Conservation (phyloP, 768 basidiomycete species). For the Auricularia sp. region DNA sequence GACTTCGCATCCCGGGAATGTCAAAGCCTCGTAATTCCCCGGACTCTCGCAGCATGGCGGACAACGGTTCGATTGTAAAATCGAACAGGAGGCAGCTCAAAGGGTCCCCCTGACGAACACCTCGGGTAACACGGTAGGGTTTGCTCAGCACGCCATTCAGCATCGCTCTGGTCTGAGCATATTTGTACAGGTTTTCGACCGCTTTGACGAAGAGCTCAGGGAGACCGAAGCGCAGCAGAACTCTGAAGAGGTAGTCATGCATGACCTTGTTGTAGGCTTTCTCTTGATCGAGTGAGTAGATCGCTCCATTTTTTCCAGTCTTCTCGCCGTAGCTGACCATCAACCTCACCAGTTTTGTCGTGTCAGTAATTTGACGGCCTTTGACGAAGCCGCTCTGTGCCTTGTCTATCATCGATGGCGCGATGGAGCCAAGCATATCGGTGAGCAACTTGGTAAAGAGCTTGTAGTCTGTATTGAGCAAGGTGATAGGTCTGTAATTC, state of each 20-base stretch:
- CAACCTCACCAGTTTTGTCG: slow-evolving; percentile 10
- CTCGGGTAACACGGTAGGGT: slow-evolving; percentile 16
- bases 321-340: too few relatives aligned
- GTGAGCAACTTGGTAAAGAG: slow-evolving; percentile 19
- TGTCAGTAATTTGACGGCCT: slow-evolving; percentile 23
- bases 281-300: too few relatives aligned
- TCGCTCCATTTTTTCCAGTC: too few relatives aligned
- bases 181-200: slow-evolving; percentile 20
- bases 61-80: slow-evolving; percentile 17
- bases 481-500: background rate
- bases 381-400: slow-evolving; percentile 33
- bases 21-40: slow-evolving; percentile 11
- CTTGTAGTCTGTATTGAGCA: slow-evolving; percentile 26
- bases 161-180: slow-evolving; percentile 21
- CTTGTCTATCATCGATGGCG: slow-evolving; percentile 17
- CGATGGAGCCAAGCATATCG: slow-evolving; percentile 9
- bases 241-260: too few relatives aligned
- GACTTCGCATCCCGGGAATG: slow-evolving; percentile 9
- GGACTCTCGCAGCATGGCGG: slow-evolving; percentile 21
- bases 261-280: too few relatives aligned
- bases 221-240: too few relatives aligned
- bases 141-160: slow-evolving; percentile 24
- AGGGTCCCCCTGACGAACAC: slow-evolving; percentile 30
- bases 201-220: slow-evolving; percentile 14
- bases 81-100: slow-evolving; percentile 28